These are phyloP conservation scores for Amanita pallidorosea DNA, from an alignment of 768 basidiomycete genomes.

Conservation along the genomic window DNA sequence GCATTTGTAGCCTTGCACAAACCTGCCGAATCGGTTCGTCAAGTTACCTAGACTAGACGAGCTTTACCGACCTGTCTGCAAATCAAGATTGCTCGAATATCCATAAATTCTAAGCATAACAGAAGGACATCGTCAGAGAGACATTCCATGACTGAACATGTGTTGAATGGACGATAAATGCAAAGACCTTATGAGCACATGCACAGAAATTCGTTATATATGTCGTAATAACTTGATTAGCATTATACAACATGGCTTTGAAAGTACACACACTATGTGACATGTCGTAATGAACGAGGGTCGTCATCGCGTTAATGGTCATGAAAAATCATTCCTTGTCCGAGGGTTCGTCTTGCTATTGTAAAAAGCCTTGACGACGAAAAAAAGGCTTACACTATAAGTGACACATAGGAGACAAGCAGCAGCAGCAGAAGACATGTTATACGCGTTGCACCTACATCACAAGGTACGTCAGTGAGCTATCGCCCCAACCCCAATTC, in stretches of 20 bases:
- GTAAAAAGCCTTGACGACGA: constrained; percentile 56
- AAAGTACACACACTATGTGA: background rate
- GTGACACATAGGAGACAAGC: constrained; percentile 46
- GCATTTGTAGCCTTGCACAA: background rate
- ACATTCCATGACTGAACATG: background rate
- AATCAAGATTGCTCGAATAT: background rate
- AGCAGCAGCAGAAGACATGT: constrained; percentile 51
- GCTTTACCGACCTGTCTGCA: background rate
- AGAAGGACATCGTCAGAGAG: constrained; percentile 1
- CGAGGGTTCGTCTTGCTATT: constrained; percentile 53
- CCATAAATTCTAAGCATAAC: background rate
- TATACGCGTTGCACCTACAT: constrained; percentile 61
- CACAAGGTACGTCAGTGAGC: constrained; percentile 4
- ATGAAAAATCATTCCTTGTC: constrained; percentile 22
- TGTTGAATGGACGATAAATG: background rate
- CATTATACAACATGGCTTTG: background rate
- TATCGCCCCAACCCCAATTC: background rate
- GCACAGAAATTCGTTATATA: no score
- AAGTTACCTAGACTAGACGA: background rate
- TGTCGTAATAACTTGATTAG: background rate
- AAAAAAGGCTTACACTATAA: constrained; percentile 47
- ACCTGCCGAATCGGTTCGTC: background rate
- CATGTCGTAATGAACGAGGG: no score
- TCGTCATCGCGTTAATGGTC: background rate
- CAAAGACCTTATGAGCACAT: background rate